Evolutionary conservation across 1,139 yeast species (phyloP), one percentile per base, ranked within the genome.

Genomic region (Lodderomyces theae): DNA sequence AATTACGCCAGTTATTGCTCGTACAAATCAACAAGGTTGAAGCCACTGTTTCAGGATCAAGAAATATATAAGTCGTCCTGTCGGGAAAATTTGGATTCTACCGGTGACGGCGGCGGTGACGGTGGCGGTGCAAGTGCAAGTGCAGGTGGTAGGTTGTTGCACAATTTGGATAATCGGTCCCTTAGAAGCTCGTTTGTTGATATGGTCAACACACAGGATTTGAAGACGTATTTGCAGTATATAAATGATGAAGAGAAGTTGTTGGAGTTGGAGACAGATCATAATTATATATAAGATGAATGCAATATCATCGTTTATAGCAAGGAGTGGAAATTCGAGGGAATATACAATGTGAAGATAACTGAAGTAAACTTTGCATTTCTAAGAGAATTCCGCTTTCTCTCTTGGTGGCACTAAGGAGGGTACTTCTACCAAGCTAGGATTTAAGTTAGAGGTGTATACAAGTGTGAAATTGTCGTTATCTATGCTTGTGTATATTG

Each of bases 11-110:
- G 31, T 28, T 28, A 28, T 31, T 17, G 15, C 6, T 31, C 34
- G 3, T 31, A 18, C 18, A 17, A 31, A 41, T 22, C 24, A n/a
- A 24, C 41, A 30, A 18, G 43, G 34, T 26, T 47, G 15, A 31
- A 31, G 15, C 31, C 31, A 7, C 31, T 28, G 31, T 28, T 28
- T 28, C 31, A 28, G 10, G 31, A 28, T 28, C 31, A 28, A 15
- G 31, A 28, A 9, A 15, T 28, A 3, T 28, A 28, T n/a, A 13
- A 15, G 15, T 13, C 18, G 12, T 28, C 31, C 13, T 28, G 18
- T 15, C 10, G 13, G 7, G 31, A 28, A 4, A n/a, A 12, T n/a
- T 25, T 12, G 15, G 16, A n/a, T 8, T 19, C 22, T 19, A 5
- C 8, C 8, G 8, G 22, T 19, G 22, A 5, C 7, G 5, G 8